phyloP scores from a whole-genome alignment of 108 stramenopile species.

The Discostella pseudostelligera region DNA sequence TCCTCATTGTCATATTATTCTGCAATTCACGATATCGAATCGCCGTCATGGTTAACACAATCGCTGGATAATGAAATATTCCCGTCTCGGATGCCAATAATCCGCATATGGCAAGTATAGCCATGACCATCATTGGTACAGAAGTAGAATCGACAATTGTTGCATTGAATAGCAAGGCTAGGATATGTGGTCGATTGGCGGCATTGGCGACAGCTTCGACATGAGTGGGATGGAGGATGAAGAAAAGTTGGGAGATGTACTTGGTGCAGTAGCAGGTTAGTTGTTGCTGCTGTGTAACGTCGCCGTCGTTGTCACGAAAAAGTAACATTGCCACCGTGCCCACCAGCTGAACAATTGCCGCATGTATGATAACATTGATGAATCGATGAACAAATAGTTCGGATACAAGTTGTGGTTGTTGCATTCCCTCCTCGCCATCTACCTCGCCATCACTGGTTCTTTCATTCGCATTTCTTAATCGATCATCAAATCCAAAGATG shows the following conservation, averaged over 20 bases:
- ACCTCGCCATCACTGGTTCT: background rate
- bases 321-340: conserved; percentile 48
- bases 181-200: conserved; percentile 81
- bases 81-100: conserved; percentile 71
- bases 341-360: conserved; percentile 58
- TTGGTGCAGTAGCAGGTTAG: conserved; percentile 12
- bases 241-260: conserved; percentile 55
- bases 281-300: conserved; percentile 1
- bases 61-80: conserved; percentile 67
- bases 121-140: conserved; percentile 25
- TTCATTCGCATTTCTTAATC: background rate
- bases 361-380: conserved; percentile 70
- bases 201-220: conserved; percentile 84
- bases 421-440: conserved; percentile 2
- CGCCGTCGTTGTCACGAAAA: conserved; percentile 12
- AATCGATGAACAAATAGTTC: conserved; percentile 66
- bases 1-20: conserved; percentile 7
- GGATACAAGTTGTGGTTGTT: conserved; percentile 12
- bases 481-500: background rate
- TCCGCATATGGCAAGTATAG: conserved; percentile 37
- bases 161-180: conserved; percentile 55
- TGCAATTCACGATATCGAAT: conserved; percentile 38
- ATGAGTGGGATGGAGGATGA: conserved; percentile 73
- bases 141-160: conserved; percentile 43
- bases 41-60: conserved; percentile 59